These are phyloP conservation scores for Tolypocladium capitatum DNA, from an alignment of 2,329 filamentous ascomycete species.

Conservation along the genomic window DNA sequence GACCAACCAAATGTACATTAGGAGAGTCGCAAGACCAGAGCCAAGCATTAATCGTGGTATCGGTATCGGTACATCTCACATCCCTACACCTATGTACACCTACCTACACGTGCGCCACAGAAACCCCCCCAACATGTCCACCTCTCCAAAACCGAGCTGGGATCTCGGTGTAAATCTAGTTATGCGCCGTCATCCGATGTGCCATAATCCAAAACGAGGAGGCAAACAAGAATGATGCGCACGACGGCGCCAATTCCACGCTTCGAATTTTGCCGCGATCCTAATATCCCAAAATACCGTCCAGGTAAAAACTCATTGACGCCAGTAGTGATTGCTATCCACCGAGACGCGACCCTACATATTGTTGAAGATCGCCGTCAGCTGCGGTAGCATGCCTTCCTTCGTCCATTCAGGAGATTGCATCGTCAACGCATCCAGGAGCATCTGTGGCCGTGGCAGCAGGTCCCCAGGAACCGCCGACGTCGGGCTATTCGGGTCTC, in stretches of 20 bases:
- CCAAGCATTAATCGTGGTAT: conserved; percentile 10
- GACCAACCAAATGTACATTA: conserved; percentile 6
- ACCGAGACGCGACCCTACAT: conserved; percentile 5
- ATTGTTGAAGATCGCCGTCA: conserved; percentile 41
- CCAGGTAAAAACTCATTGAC: background rate
- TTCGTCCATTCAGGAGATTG: conserved; percentile 47
- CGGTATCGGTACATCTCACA: conserved; percentile 9
- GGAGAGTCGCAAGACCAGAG: conserved; percentile 2
- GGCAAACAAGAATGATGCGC: background rate
- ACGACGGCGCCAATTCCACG: background rate
- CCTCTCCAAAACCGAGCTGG: conserved; percentile 6
- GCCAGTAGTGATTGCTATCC: conserved; percentile 29
- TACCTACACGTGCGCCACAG: conserved; percentile 4
- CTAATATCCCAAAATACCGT: background rate
- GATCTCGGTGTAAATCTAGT: conserved; percentile 10
- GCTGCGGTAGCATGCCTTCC: conserved; percentile 53
- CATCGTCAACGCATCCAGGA: conserved; percentile 56
- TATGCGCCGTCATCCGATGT: conserved; percentile 9
- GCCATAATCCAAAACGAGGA: conserved; percentile 1
- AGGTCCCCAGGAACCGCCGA: conserved; percentile 44
- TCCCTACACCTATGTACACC: conserved; percentile 12
- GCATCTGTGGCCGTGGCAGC: conserved; percentile 51
- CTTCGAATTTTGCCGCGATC: background rate
- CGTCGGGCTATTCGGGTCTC: conserved; percentile 37
- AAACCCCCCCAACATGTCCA: conserved; percentile 1